Percentiles rank a stretch among this genome's conserved stretches.
Evolutionary conservation across 2,329 filamentous ascomycete species (phyloP).

Genomic region (Colletotrichum cordylinicola): DNA sequence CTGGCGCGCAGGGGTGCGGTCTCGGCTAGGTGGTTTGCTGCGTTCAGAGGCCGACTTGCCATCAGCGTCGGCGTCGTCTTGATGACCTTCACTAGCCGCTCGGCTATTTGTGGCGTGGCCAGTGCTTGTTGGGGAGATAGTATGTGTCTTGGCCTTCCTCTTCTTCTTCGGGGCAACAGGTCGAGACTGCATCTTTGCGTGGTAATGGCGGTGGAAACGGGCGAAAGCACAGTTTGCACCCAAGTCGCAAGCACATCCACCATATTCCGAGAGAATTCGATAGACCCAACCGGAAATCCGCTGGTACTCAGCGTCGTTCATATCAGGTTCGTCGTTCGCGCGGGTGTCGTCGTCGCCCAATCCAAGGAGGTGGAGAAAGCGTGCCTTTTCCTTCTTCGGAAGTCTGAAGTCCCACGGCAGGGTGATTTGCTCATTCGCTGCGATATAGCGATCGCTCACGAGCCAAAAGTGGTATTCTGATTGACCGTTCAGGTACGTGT

Average conservation of each 20-base stretch:
- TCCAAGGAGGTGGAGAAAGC: conserved; percentile 65
- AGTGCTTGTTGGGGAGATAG: conserved; percentile 67
- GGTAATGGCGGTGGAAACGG: conserved; percentile 66
- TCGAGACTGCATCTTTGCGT: conserved; percentile 49
- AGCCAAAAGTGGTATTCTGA: conserved; percentile 93
- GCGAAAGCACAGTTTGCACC: conserved; percentile 68
- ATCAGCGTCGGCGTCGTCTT: conserved; percentile 63
- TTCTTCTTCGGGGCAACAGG: conserved; percentile 53
- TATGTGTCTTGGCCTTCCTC: conserved; percentile 59
- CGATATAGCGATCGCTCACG: conserved; percentile 79
- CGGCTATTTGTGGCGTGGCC: conserved; percentile 68
- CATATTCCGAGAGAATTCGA: conserved; percentile 76
- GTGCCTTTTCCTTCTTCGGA: conserved; percentile 57
- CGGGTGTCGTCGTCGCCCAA: conserved; percentile 64
- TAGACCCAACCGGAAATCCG: conserved; percentile 70
- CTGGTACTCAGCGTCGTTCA: conserved; percentile 66
- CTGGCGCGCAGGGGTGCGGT: conserved; percentile 66
- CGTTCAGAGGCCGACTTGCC: conserved; percentile 52
- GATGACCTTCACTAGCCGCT: conserved; percentile 66
- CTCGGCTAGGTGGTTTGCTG: conserved; percentile 71
- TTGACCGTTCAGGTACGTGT: conserved; percentile 80
- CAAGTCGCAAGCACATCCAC: conserved; percentile 77
- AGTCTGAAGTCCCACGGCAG: conserved; percentile 72
- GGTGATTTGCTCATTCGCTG: conserved; percentile 67
- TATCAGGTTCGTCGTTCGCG: conserved; percentile 55